phyloP scores from a whole-genome alignment of 2,329 filamentous ascomycete genomes.

The Fusarium sp. region DNA sequence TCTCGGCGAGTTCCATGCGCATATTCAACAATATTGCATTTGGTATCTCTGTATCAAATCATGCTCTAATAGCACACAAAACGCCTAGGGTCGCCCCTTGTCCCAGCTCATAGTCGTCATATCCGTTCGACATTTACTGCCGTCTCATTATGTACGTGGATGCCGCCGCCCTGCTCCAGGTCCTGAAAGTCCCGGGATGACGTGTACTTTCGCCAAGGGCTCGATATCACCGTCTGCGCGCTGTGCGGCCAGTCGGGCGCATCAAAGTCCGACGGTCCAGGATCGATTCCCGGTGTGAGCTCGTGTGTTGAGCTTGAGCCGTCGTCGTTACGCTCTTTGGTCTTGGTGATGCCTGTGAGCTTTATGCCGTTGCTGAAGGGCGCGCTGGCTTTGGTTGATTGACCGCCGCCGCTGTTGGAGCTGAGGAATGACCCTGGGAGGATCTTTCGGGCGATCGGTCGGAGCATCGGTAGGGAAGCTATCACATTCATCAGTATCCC shows the following conservation, averaged over 20 bases:
- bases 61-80: slow-evolving; percentile 7
- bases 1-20: background rate
- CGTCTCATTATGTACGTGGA: slow-evolving; percentile 26
- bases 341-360: slow-evolving; percentile 24
- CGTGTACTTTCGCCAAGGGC: slow-evolving; percentile 32
- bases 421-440: slow-evolving; percentile 34
- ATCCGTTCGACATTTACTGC: slow-evolving; percentile 18
- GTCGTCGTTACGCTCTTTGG: slow-evolving; percentile 19
- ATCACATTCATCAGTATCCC: background rate
- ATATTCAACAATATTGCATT: slow-evolving; percentile 14
- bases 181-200: slow-evolving; percentile 26
- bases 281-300: background rate
- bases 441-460: slow-evolving; percentile 34
- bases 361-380: slow-evolving; percentile 34
- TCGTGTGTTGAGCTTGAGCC: slow-evolving; percentile 34
- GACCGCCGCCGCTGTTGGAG: slow-evolving; percentile 23
- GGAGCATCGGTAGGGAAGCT: slow-evolving; percentile 41
- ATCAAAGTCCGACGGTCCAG: slow-evolving; percentile 21
- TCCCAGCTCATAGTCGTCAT: slow-evolving; percentile 24
- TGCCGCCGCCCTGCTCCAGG: slow-evolving; percentile 10
- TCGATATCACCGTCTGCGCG: slow-evolving; percentile 27
- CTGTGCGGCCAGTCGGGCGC: slow-evolving; percentile 25
- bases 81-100: slow-evolving; percentile 28
- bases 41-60: slow-evolving; percentile 26
- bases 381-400: slow-evolving; percentile 15